Base-by-base conservation (phyloP, 768 basidiomycete genomes). In the Coprinopsis sp. region DNA sequence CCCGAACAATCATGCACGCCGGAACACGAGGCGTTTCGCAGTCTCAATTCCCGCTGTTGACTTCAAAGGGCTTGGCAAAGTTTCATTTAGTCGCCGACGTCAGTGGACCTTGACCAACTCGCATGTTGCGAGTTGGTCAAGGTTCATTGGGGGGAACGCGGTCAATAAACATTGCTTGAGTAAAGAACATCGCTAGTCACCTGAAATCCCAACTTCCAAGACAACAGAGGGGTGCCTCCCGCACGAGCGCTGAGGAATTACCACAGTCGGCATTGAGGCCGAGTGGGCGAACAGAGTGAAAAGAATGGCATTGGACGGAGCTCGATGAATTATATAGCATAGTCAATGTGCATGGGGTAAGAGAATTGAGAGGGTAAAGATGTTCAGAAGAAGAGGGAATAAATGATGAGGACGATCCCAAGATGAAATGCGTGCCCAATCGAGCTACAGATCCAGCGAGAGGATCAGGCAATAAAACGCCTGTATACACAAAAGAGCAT, bases 41-140 rank as follows among this genome's bases (percentile, higher is more conserved):
- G 18, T 24, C 18, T 25, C 18, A 21, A 6, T 21, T 39, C 25
- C 38, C 38, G 18, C 8, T 39, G 21, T 22, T 24, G 38, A 39
- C 38, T 21, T 39, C 10, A 25, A 24, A 39, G 25, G 10, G 38
- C 38, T 39, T 39, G 38, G 38, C 38, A 24, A n/a, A n/a, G n/a
- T n/a, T 39, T 21, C 18, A 18, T 18, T 19, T 10, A 10, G 7
- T 37, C 34, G 11, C 34, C 11, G 18, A 37, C 8, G n/a, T n/a
- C 34, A 37, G 18, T 7, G 18, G 7, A 7, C 8, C 11, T 7
- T 11, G 18, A 37, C n/a, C n/a, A 31, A 31, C 30, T n/a, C 30
- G 30, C 11, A 18, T 7, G 8, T 7, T 10, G 11, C 34, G 34
- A 37, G 8, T 19, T 18, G 10, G 23, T 21, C 19, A 16, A 5